Evolutionary conservation across 192 early-diverging fungal genomes (phyloP), one percentile per base, ranked within the genome.

Genomic region (Phycomyces blakesleeanus): DNA sequence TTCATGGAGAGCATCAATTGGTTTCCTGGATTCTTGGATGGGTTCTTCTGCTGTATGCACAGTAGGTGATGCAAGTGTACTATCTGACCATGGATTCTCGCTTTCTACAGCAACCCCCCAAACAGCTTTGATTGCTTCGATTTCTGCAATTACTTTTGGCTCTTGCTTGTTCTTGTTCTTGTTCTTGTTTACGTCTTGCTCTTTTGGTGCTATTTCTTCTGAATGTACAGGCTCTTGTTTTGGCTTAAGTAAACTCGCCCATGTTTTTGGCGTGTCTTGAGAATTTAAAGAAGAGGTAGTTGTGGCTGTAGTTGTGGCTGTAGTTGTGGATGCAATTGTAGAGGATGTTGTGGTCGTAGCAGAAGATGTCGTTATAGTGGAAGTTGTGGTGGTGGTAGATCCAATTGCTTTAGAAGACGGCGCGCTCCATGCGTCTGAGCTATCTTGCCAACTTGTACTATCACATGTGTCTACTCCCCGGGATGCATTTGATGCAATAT

Each of bases 201-300:
- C 29, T 34, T 34, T 34, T 34, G 29, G 29, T 34, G 7, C 29
- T 34, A 34, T 34, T 7, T 2, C 7, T 2, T 34, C 29, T 34
- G 29, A 7, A 2, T 34, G 29, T 7, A 34, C 29, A 57, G 40
- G 50, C 15, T 57, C 24, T 18, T 16, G 38, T 8, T 38, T 59
- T 63, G 61, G 69, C 73, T 69, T 75, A 15, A 75, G 52, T 49
- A 75, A 44, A 57, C 73, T 75, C 25, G 73, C 73, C 73, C 73
- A 75, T 40, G 67, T 61, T 51, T 63, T 68, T 59, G 68, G 66
- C 54, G 59, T 60, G 18, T 60, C 64, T 51, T 67, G 18, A 26
- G 79, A 38, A 55, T 57, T 63, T 14, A 56, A 42, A 42, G 72
- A n/a, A 34, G 47, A 55, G 15, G 66, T 50, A 18, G 66, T 22